phyloP scores from a whole-genome alignment of 1,139 yeast genomes.

The Taphrina deformans region DNA sequence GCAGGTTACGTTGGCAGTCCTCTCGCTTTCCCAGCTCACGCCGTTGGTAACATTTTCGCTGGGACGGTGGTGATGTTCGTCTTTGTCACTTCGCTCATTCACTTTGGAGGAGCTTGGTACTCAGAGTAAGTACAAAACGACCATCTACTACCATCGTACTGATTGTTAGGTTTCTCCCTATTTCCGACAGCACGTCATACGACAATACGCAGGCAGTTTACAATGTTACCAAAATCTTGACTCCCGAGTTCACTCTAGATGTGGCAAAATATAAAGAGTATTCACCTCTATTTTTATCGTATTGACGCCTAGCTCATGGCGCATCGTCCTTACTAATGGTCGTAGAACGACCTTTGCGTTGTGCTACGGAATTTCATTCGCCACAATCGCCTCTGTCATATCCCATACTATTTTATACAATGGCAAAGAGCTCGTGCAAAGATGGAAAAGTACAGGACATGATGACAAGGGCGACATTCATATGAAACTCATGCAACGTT shows the following conservation, averaged over 20 bases:
- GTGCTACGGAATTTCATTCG: conserved; percentile 62
- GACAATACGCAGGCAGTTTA: conserved; percentile 54
- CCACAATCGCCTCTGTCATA: conserved; percentile 58
- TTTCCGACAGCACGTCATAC: conserved; percentile 48
- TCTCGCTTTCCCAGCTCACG: conserved; percentile 60
- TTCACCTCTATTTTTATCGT: conserved; percentile 62
- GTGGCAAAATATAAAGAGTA: conserved; percentile 53
- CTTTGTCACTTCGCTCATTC: conserved; percentile 48
- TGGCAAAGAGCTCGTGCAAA: conserved; percentile 54
- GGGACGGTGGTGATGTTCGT: conserved; percentile 53
- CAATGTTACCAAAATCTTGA: conserved; percentile 52
- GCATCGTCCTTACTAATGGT: background rate
- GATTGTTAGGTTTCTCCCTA: conserved; percentile 33
- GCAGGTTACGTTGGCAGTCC: conserved; percentile 61
- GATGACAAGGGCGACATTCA: conserved; percentile 61
- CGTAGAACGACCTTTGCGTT: conserved; percentile 57
- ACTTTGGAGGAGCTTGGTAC: conserved; percentile 44
- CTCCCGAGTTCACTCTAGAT: conserved; percentile 51
- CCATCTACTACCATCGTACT: background rate
- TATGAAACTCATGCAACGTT: conserved; percentile 59
- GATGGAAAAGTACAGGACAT: conserved; percentile 49
- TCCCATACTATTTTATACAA: conserved; percentile 59
- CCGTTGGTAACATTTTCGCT: conserved; percentile 54
- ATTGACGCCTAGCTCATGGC: conserved; percentile 47
- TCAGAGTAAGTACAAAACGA: conserved; percentile 24